phyloP scores from a whole-genome alignment of 148 eudicot species.

The Nepenthes gracilis region DNA sequence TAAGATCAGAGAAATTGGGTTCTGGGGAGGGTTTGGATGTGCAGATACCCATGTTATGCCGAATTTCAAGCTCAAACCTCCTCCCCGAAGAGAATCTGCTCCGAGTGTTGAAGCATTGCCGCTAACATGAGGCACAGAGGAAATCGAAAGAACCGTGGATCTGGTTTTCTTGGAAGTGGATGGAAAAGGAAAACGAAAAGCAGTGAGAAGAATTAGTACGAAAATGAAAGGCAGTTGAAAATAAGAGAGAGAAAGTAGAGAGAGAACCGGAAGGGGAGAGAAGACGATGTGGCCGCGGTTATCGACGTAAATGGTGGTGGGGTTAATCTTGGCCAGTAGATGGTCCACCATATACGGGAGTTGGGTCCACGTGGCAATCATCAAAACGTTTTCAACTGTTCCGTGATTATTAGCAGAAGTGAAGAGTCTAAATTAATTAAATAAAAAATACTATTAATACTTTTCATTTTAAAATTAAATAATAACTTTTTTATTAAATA shows the following conservation, averaged over 20 bases:
- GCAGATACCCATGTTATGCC: conserved; percentile 36
- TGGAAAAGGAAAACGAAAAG: not conserved
- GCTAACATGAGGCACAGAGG: not conserved
- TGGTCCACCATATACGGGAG: too few species aligned
- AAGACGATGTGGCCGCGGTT: not conserved
- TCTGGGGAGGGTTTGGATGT: conserved; percentile 33
- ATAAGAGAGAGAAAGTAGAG: not conserved
- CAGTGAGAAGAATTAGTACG: not conserved
- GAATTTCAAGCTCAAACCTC: not conserved
- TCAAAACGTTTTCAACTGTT: too few species aligned
- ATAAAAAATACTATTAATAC: too few species aligned
- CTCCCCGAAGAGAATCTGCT: not conserved
- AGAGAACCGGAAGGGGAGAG: not conserved
- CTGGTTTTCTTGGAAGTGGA: not conserved
- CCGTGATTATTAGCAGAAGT: too few species aligned
- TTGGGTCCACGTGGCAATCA: too few species aligned
- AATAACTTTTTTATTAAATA: too few species aligned
- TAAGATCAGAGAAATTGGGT: conserved; percentile 7
- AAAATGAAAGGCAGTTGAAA: not conserved
- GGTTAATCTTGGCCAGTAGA: too few species aligned
- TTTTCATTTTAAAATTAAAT: too few species aligned
- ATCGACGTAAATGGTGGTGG: too few species aligned
- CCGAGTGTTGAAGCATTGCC: not conserved
- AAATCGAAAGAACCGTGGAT: too few species aligned
- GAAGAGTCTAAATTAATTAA: too few species aligned